Base-by-base conservation (phyloP, 228 moss, liverwort and hornwort species). In the Sphagnum fallax region DNA sequence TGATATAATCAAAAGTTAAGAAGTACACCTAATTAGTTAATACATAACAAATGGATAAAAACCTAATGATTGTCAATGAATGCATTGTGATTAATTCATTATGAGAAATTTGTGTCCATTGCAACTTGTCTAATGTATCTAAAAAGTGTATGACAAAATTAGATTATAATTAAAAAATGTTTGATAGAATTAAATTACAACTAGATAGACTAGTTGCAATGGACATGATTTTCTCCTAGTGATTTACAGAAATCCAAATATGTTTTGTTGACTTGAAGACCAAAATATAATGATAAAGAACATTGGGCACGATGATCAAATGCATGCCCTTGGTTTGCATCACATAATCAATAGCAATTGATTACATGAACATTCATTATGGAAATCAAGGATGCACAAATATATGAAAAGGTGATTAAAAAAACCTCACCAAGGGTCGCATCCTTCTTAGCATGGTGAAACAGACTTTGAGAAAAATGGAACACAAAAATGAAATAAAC, bases 31-130 rank as follows among this genome's bases (percentile, higher is more conserved):
- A 93, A 76, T 98, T 92, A 60, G 93, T 90, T 69, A 98, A 84
- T 77, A 98, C 93, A 68, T 90, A 88, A 68, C 98, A 98, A 73
- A 98, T 82, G 75, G 82, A 88, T 69, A 90, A 98, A 72, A 98
- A 98, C 72, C 92, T 93, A 67, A 78, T 84, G 48, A 88, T 79
- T 71, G 90, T 75, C 12, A 98, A 85, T 53, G 91, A 77, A 74
- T 86, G 87, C 77, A 98, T 90, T 53, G 87, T 82, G 50, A 73
- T 83, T 71, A 32, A 32, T 32, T 32, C 32, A 32, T 1, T 32
- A 32, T 32, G 32, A 32, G 0, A 32, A 32, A 32, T 1, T 32
- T 32, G 32, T 32, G 32, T 32, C 32, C 1, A 1, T 32, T 32
- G 32, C 32, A 32, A 32, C 32, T 32, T 32, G 32, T 32, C 32